Evolutionary conservation across 768 basidiomycete species (phyloP).

Genomic region (Leccinum incarnatum): DNA sequence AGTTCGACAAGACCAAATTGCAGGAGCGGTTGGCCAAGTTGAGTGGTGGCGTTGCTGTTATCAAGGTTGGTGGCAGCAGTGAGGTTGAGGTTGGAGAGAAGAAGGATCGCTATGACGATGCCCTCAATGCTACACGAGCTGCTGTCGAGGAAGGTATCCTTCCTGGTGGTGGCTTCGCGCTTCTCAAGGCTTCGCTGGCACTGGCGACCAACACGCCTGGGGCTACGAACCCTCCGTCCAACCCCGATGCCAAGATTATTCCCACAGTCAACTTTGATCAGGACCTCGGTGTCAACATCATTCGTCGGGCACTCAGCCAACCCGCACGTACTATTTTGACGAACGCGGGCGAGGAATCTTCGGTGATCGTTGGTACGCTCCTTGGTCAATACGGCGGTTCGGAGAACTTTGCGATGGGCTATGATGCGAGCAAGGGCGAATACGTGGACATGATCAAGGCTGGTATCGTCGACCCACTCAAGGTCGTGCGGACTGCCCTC

Average conservation of each 20-base stretch:
- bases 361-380: slow-evolving; percentile 89
- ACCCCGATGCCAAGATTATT: slow-evolving; percentile 63
- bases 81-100: slow-evolving; percentile 99
- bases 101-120: slow-evolving; percentile 98
- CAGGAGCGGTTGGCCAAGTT: slow-evolving; percentile 96
- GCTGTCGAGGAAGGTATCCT: slow-evolving; percentile 99
- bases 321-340: slow-evolving; percentile 86
- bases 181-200: slow-evolving; percentile 79
- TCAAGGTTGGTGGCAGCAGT: slow-evolving; percentile 90
- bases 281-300: slow-evolving; percentile 91
- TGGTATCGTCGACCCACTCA: slow-evolving; percentile 94
- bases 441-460: slow-evolving; percentile 93
- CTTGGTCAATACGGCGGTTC: slow-evolving; percentile 61
- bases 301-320: slow-evolving; percentile 78
- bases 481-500: slow-evolving; percentile 86
- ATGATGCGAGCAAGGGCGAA: slow-evolving; percentile 89
- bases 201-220: slow-evolving; percentile 58
- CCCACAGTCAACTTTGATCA: slow-evolving; percentile 95
- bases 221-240: slow-evolving; percentile 44
- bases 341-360: slow-evolving; percentile 93
- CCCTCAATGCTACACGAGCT: slow-evolving; percentile 93
- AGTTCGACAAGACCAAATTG: slow-evolving; percentile 92
- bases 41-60: slow-evolving; percentile 94
- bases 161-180: slow-evolving; percentile 92
- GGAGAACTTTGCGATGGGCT: slow-evolving; percentile 85